A percentile compares a stretch with the other conserved stretches of the same genome.
These are phyloP conservation scores for Oropetium thomaeum DNA, from an alignment of 176 grass and related monocot genomes.

Conservation along the genomic window DNA sequence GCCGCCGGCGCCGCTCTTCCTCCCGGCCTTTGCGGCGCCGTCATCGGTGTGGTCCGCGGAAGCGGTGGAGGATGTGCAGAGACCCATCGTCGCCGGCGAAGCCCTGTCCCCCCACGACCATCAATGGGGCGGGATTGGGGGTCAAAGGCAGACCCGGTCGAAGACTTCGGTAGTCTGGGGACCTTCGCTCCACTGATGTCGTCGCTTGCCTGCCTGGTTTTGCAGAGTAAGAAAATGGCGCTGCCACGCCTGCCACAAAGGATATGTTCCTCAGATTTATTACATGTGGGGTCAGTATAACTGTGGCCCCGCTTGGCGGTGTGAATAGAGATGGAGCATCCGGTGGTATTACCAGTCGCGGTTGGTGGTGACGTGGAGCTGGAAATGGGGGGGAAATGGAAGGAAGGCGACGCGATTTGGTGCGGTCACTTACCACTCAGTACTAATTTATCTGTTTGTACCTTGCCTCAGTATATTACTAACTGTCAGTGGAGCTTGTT, in stretches of 20 bases:
- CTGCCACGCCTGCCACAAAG: not conserved
- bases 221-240: conserved; percentile 26
- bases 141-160: not conserved
- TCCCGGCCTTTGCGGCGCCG: not conserved
- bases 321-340: not conserved
- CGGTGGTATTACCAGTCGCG: not conserved
- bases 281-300: not conserved
- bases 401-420: not conserved
- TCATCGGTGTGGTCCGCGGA: not conserved
- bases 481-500: too few relatives aligned
- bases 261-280: not conserved
- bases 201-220: not conserved
- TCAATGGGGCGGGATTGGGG: conserved; percentile 31
- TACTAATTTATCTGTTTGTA: too few relatives aligned
- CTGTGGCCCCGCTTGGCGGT: not conserved
- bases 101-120: conserved; percentile 21
- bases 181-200: not conserved
- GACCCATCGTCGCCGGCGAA: conserved; percentile 40
- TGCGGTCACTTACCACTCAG: too few relatives aligned
- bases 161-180: not conserved
- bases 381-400: conserved; percentile 33
- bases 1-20: not conserved
- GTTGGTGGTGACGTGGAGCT: conserved; percentile 3
- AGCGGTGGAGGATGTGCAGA: conserved; percentile 40
- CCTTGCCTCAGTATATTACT: too few relatives aligned